Evolutionary conservation across 2,329 filamentous ascomycete species (phyloP), one percentile per base, ranked within the genome.

Genomic region (Lecanicillium sp.): DNA sequence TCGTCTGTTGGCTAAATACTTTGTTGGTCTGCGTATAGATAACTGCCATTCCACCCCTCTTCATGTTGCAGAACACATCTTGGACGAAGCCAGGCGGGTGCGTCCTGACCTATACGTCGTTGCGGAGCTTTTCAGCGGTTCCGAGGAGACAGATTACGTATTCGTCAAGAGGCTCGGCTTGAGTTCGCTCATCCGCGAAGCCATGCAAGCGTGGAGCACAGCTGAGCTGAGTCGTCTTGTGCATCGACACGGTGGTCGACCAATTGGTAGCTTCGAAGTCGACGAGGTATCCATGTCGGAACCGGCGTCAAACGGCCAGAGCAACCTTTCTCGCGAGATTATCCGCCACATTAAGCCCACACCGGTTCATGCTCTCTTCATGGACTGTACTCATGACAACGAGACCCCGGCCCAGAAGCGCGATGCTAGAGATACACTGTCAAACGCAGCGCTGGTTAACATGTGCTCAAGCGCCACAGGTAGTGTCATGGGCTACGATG

Each of bases 301-400:
- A 58, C 30, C 45, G 36, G 31, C 45, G 36, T 8, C 48, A 2
- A 47, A 52, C 30, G 58, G 58, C 12, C 54, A 60, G 6, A 55
- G 49, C 27, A 53, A 56, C 13, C 57, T 62, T 18, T 64, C 67
- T 22, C 66, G 70, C 27, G 83, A 90, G 51, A 75, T 85, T 14
- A 72, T 95, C 48, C 84, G 82, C 47, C 82, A 74, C 45, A 89
- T 98, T 60, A 86, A 87, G 48, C 81, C 84, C n/a, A 85, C 80
- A 4, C 87, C 89, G 4, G 84, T 97, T 0, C 89, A 95, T 48
- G 92, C 90, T 1, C 68, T 98, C 1, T 96, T 98, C 62, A 97
- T 97, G 88, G 94, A 98, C 58, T 98, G 94, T 61, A 98, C 94
- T 0, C 92, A 98, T 59, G 92, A 98, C 64, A 98, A 98, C 52